Evolutionary conservation across 495 filamentous ascomycete genomes (phyloP).

Genomic region (Ramalina peruviana): DNA sequence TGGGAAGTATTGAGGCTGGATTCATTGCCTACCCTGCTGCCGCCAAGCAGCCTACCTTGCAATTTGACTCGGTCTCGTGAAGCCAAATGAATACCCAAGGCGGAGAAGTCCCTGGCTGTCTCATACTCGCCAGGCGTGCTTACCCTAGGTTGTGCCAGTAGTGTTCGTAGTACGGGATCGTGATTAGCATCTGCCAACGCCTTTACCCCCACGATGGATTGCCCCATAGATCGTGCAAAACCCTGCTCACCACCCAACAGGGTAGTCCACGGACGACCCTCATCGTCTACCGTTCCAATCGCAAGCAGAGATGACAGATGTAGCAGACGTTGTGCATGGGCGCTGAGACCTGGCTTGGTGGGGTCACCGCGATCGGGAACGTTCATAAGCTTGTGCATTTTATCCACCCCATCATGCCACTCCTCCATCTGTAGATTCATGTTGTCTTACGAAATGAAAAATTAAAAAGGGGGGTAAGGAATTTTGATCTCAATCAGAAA

Average conservation of each 20-base stretch:
- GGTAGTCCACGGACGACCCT: conserved; percentile 57
- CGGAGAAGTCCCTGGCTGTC: conserved; percentile 37
- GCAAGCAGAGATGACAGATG: conserved; percentile 48
- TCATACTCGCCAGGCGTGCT: conserved; percentile 22
- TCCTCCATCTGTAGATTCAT: conserved; percentile 1
- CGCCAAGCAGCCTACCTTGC: conserved; percentile 44
- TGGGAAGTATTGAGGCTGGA: neutral
- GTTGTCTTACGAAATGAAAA: neutral
- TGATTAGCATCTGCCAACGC: conserved; percentile 40
- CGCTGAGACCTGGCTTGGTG: conserved; percentile 40
- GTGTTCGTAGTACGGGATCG: conserved; percentile 49
- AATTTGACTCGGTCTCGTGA: conserved; percentile 53
- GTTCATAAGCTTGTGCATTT: conserved; percentile 32
- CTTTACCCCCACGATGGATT: conserved; percentile 43
- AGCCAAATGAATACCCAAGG: conserved; percentile 52
- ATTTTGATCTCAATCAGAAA: too few species aligned
- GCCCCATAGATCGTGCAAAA: conserved; percentile 44
- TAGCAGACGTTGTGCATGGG: conserved; percentile 38
- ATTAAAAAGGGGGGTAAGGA: too few species aligned
- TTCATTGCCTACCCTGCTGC: conserved; percentile 11
- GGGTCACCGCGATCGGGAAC: conserved; percentile 43
- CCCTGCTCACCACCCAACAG: conserved; percentile 59
- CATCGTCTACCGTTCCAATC: conserved; percentile 49
- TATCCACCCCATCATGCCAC: conserved; percentile 40
- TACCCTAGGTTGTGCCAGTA: conserved; percentile 32